Evolutionary conservation across 1,139 yeast species (phyloP), one percentile per base, ranked within the genome.

Genomic region (Yamadazyma triangularis): DNA sequence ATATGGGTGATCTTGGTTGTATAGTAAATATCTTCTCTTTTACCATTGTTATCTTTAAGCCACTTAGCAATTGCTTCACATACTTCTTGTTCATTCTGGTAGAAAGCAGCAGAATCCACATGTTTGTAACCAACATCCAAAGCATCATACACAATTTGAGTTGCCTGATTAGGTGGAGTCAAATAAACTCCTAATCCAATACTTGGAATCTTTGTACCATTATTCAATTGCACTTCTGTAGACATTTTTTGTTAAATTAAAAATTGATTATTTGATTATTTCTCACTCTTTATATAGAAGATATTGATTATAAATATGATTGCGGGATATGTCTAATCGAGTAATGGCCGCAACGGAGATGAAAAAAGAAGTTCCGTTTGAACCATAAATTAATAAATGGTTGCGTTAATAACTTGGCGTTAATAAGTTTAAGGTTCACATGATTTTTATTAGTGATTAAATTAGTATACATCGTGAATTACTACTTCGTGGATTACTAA

Each of bases 51-150:
- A 15, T 64, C 70, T 26, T 56, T 50, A 15, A 76, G 39, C 56
- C 73, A 76, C 30, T 57, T 46, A n/a, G 64, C 56, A 35, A 63
- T 50, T 28, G 58, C 57, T 37, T 50, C 39, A 29, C 50, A 47
- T 28, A 51, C 44, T 45, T 73, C 80, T 8, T 45, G 46, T 48
- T 81, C 84, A 48, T 80, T 80, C 10, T 64, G 60, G 50, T 83
- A 83, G 19, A 55, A 51, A 64, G 46, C 44, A 34, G 69, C 65
- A 28, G 58, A 39, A 47, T 65, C 60, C 41, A 66, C 61, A 43
- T 80, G 88, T 40, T 93, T 72, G 51, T 82, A 83, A 0, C 94
- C 94, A 15, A 53, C 61, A 22, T 66, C 61, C 44, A 84, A 64
- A 2, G 75, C 74, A 14, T 54, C 44, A 40, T 60, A 58, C 3